phyloP scores from a whole-genome alignment of 805 yeast genomes.

The Ogataea degrootiae region DNA sequence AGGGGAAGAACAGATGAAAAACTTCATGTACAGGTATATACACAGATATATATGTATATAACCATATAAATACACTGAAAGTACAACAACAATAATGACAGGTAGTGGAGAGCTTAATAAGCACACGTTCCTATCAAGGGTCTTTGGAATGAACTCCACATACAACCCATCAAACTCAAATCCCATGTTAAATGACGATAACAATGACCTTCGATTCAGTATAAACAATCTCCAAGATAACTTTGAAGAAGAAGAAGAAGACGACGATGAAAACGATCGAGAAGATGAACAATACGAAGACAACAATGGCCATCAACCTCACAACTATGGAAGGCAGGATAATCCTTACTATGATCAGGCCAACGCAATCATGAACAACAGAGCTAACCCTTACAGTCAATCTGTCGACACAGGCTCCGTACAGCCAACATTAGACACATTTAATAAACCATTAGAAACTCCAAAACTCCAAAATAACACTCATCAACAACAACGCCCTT shows the following conservation, averaged over 20 bases:
- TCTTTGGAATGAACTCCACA: constrained; percentile 46
- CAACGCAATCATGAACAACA: too few relatives aligned
- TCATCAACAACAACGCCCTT: not conserved
- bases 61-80: not conserved
- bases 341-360: too few relatives aligned
- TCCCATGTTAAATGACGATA: constrained; percentile 29
- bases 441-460: too few relatives aligned
- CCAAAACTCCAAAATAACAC: too few relatives aligned
- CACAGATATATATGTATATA: not conserved
- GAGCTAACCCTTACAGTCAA: too few relatives aligned
- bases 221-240: constrained; percentile 18
- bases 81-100: constrained; percentile 4
- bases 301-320: not conserved
- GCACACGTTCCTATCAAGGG: constrained; percentile 60
- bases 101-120: constrained; percentile 23
- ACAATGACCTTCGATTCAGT: constrained; percentile 21
- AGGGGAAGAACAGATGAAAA: too few relatives aligned
- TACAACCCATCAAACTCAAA: constrained; percentile 18
- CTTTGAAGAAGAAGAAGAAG: constrained; percentile 19
- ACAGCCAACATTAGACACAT: too few relatives aligned
- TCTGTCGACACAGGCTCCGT: too few relatives aligned
- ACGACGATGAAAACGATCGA: constrained; percentile 8
- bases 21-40: not conserved
- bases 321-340: too few relatives aligned
- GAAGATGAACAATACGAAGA: constrained; percentile 1